Evolutionary conservation across 441 rosid genomes (phyloP).

Genomic region (Populus hybrid): DNA sequence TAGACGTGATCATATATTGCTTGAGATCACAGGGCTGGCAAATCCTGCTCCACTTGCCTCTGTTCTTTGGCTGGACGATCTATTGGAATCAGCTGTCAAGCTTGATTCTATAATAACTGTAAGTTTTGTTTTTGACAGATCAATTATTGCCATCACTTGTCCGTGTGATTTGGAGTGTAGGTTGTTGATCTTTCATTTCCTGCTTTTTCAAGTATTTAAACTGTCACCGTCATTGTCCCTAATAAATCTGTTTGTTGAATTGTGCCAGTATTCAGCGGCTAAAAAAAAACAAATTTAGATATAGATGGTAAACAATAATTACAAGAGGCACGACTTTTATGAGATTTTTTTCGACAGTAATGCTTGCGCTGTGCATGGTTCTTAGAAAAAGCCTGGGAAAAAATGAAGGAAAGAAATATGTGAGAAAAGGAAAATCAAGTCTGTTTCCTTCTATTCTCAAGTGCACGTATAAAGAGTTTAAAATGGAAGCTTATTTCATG

Average conservation of each 20-base stretch:
- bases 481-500: neutral
- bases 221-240: neutral
- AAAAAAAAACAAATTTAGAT: neutral
- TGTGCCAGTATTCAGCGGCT: neutral
- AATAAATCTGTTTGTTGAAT: neutral
- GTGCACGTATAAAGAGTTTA: neutral
- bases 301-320: neutral
- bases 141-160: neutral
- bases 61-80: conserved; percentile 94
- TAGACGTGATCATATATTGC: conserved; percentile 89
- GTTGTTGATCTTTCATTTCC: neutral
- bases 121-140: conserved; percentile 23
- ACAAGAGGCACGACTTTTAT: too few species aligned
- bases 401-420: neutral
- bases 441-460: neutral
- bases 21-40: conserved; percentile 94
- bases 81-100: conserved; percentile 81
- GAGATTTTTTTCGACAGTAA: neutral
- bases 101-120: conserved; percentile 92
- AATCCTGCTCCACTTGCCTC: conserved; percentile 97
- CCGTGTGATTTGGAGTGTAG: neutral
- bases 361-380: neutral
- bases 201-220: neutral
- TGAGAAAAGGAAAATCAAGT: neutral
- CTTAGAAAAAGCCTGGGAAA: neutral